Evolutionary conservation across 2,329 filamentous ascomycete genomes (phyloP).

Genomic region (Curvularia verruculosa): DNA sequence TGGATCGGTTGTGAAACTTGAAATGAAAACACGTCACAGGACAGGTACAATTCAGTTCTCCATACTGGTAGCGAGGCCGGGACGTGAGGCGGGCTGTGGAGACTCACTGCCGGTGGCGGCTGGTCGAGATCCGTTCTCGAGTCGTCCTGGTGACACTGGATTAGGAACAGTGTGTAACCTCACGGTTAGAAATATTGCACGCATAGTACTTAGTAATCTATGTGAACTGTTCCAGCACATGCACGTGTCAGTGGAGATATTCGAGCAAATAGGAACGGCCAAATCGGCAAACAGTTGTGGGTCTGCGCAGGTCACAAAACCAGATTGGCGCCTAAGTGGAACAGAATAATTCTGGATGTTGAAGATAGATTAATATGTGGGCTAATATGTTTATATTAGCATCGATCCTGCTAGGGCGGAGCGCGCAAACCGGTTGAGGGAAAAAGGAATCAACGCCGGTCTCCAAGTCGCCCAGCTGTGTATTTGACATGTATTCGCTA

Average conservation of each 20-base stretch:
- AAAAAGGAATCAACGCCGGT: conserved; percentile 16
- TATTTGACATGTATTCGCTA: conserved; percentile 2
- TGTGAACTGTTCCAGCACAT: conserved; percentile 17
- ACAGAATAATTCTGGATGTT: conserved; percentile 19
- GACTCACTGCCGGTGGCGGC: conserved; percentile 29
- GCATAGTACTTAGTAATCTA: conserved; percentile 19
- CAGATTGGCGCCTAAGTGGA: conserved; percentile 21
- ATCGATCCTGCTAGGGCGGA: conserved; percentile 21
- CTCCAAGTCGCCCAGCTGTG: background rate
- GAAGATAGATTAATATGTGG: conserved; percentile 44
- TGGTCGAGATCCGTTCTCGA: conserved; percentile 25
- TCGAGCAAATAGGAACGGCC: conserved; percentile 13
- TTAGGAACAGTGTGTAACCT: conserved; percentile 19
- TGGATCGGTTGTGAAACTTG: conserved; percentile 28
- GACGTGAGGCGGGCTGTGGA: conserved; percentile 25
- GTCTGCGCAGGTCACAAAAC: conserved; percentile 6
- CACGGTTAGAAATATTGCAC: conserved; percentile 36
- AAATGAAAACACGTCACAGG: conserved; percentile 36
- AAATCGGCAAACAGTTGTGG: conserved; percentile 3
- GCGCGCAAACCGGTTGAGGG: conserved; percentile 10
- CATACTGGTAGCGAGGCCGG: conserved; percentile 30
- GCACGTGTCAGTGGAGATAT: conserved; percentile 2
- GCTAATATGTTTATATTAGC: conserved; percentile 36
- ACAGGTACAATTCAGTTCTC: conserved; percentile 14
- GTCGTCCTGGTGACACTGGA: conserved; percentile 26